A percentile compares a stretch with the other conserved stretches of the same genome.
Evolutionary conservation across 331 rosid genomes (phyloP).

Genomic region (Erythrophleum ivorense): DNA sequence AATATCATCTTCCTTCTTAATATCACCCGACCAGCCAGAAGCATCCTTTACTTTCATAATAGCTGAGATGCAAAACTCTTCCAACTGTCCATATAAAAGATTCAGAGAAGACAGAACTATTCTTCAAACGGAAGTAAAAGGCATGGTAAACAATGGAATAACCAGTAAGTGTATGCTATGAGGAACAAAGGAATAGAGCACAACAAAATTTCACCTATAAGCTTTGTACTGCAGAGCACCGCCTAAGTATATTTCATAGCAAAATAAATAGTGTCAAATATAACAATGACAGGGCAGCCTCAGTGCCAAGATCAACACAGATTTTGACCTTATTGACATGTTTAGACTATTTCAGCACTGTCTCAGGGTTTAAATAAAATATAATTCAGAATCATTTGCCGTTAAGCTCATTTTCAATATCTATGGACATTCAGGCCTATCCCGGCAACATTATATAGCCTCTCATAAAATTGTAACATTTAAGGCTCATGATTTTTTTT

Average conservation of each 20-base stretch:
- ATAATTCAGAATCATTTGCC: slow-evolving; percentile 24
- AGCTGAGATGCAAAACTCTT: slow-evolving; percentile 61
- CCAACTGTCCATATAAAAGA: slow-evolving; percentile 59
- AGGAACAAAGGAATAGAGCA: slow-evolving; percentile 21
- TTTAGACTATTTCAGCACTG: slow-evolving; percentile 14
- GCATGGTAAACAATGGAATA: background rate
- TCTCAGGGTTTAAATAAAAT: background rate
- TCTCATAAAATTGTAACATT: background rate
- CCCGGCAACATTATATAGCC: background rate
- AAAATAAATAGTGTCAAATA: slow-evolving; percentile 5
- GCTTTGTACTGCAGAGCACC: background rate
- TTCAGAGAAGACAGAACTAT: slow-evolving; percentile 29
- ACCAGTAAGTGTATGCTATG: slow-evolving; percentile 22
- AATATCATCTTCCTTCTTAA: slow-evolving; percentile 55
- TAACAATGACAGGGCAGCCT: background rate
- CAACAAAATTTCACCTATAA: slow-evolving; percentile 24
- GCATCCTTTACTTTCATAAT: slow-evolving; percentile 68
- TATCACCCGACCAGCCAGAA: slow-evolving; percentile 73
- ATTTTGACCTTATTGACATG: background rate
- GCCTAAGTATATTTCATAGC: background rate
- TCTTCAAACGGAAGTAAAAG: slow-evolving; percentile 35
- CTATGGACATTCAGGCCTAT: slow-evolving; percentile 9
- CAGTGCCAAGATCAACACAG: slow-evolving; percentile 13
- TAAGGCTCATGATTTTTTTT: background rate
- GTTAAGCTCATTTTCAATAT: slow-evolving; percentile 14